A percentile compares a stretch with the other conserved stretches of the same genome.
Conservation (phyloP, 768 basidiomycete genomes). For the Kwoniella heveanensis region DNA sequence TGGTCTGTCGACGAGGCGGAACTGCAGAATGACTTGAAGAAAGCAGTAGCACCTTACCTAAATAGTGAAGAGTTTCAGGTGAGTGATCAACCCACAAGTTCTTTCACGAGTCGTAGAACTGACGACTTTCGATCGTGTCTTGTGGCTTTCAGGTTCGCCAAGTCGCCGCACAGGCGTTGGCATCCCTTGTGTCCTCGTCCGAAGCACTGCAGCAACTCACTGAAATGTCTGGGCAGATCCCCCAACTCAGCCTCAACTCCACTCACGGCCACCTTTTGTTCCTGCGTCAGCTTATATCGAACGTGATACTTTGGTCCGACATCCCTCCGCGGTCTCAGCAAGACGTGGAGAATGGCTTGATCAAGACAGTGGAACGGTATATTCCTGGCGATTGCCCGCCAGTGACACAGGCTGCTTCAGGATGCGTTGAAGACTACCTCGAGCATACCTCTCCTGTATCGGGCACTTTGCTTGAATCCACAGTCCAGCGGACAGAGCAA, state of each 20-base stretch:
- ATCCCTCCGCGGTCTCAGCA: neutral
- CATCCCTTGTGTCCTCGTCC: conserved; percentile 32
- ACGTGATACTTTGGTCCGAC: conserved; percentile 17
- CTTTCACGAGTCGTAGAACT: too few species aligned
- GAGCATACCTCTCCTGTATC: neutral
- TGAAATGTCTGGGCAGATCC: neutral
- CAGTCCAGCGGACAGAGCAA: neutral
- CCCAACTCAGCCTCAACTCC: conserved; percentile 2
- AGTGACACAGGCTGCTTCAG: conserved; percentile 14
- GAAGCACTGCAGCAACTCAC: conserved; percentile 18
- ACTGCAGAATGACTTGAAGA: conserved; percentile 25
- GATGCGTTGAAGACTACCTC: conserved; percentile 7
- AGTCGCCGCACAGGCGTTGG: conserved; percentile 48
- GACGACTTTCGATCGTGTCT: too few species aligned
- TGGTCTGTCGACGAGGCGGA: conserved; percentile 24
- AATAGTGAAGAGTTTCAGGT: conserved; percentile 43
- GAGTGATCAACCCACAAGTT: neutral
- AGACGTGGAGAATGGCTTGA: neutral
- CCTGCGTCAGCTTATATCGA: conserved; percentile 13
- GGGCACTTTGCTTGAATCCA: neutral
- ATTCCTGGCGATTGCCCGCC: conserved; percentile 11
- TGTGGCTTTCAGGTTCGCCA: conserved; percentile 33
- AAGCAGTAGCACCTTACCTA: conserved; percentile 30
- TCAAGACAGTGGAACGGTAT: conserved; percentile 1
- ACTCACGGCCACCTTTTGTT: conserved; percentile 20